Conservation (phyloP, 352 stramenopile genomes). For the Phytopythium helicoides region DNA sequence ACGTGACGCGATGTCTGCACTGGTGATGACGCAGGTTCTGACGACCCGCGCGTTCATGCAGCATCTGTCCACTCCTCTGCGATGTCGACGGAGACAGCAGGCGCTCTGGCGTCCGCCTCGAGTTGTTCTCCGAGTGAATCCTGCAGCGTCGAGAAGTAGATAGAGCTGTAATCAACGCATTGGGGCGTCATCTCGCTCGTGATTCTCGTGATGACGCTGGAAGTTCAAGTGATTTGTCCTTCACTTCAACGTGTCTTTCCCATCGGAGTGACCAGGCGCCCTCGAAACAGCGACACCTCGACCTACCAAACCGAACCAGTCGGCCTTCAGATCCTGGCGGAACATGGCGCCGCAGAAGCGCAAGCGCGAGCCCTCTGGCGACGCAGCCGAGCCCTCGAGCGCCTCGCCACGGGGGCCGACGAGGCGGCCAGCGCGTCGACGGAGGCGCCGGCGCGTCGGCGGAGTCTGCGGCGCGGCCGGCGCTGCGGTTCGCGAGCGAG, state of each 20-base stretch:
- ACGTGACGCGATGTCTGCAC: too few species aligned
- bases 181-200: too few species aligned
- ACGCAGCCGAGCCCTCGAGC: too few species aligned
- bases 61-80: conserved; percentile 70
- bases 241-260: background rate
- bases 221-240: background rate
- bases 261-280: background rate
- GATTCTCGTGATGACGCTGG: background rate
- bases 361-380: too few species aligned
- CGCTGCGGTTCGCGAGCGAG: conserved; percentile 46
- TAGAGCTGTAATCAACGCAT: too few species aligned
- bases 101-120: conserved; percentile 1
- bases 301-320: too few species aligned
- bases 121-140: background rate
- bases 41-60: conserved; percentile 8
- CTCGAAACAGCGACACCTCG: background rate
- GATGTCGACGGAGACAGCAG: conserved; percentile 25
- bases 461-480: too few species aligned
- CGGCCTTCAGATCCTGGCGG: background rate
- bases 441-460: background rate
- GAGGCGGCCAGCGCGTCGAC: background rate
- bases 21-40: too few species aligned
- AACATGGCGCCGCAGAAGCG: background rate
- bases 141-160: too few species aligned
- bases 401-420: too few species aligned